Conservation (phyloP, 306 rosid genomes). For the Dryas drummondii region DNA sequence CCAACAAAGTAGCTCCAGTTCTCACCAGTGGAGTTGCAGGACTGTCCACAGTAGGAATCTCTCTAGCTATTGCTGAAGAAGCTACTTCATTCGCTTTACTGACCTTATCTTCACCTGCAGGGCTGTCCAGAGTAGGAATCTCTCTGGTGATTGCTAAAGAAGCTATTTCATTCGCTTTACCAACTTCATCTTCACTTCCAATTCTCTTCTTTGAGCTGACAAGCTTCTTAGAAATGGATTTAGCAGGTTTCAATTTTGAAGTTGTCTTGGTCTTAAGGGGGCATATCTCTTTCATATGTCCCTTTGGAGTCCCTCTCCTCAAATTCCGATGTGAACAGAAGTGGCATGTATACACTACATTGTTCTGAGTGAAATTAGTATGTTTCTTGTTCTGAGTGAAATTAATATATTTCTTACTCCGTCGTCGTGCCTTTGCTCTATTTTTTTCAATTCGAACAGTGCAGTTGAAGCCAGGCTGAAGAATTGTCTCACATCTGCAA, state of each 20-base stretch:
- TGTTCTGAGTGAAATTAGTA: slow-evolving; percentile 43
- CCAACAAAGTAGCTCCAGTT: slow-evolving; percentile 25
- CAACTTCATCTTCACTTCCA: slow-evolving; percentile 19
- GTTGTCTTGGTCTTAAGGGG: slow-evolving; percentile 37
- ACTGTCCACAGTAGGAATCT: slow-evolving; percentile 13
- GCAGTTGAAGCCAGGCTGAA: slow-evolving; percentile 73
- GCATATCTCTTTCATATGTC: slow-evolving; percentile 55
- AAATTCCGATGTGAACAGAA: slow-evolving; percentile 57
- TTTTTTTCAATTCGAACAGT: slow-evolving; percentile 61
- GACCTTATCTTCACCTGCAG: slow-evolving; percentile 15
- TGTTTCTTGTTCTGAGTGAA: slow-evolving; percentile 47
- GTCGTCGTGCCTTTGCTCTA: slow-evolving; percentile 37
- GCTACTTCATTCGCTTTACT: slow-evolving; percentile 18
- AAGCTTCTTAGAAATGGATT: slow-evolving; percentile 11
- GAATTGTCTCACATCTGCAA: slow-evolving; percentile 73
- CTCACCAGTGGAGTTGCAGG: slow-evolving; percentile 32
- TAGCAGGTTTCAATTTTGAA: slow-evolving; percentile 24
- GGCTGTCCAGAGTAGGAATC: not conserved
- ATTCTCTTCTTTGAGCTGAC: slow-evolving; percentile 27
- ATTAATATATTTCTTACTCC: slow-evolving; percentile 31
- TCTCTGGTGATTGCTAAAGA: slow-evolving; percentile 13
- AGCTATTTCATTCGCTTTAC: slow-evolving; percentile 20
- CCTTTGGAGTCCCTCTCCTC: slow-evolving; percentile 61
- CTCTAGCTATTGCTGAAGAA: slow-evolving; percentile 11
- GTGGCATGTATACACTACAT: slow-evolving; percentile 61